These are phyloP conservation scores for Microdochium trichocladiopsis DNA, from an alignment of 2,329 filamentous ascomycete genomes.

Conservation along the genomic window DNA sequence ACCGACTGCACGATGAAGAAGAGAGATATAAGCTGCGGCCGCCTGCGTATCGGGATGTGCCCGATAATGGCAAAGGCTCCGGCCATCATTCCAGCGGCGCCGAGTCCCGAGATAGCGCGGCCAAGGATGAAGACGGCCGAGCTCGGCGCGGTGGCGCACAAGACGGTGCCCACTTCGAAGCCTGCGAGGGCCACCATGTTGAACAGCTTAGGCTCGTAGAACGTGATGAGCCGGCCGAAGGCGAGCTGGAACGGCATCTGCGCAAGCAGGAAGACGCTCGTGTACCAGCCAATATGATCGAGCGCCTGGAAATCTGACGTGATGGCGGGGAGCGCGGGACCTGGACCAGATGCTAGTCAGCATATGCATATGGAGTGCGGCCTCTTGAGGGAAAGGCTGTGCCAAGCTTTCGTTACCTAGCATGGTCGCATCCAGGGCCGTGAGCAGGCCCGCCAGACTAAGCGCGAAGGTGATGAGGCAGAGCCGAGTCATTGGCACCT, in stretches of 20 bases:
- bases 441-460: not conserved
- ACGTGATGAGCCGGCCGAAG: constrained; percentile 12
- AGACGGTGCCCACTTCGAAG: no score
- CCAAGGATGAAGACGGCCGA: no score
- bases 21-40: no score
- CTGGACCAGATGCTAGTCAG: not conserved
- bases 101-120: no score
- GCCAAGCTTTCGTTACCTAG: not conserved
- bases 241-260: constrained; percentile 21
- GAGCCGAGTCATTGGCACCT: not conserved
- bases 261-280: constrained; percentile 15
- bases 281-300: constrained; percentile 8
- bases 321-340: constrained; percentile 3
- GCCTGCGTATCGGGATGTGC: no score
- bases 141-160: no score
- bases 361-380: no score
- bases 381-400: not conserved
- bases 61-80: no score
- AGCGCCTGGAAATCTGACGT: constrained; percentile 8
- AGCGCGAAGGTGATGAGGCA: not conserved
- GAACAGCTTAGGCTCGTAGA: not conserved
- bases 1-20: no score
- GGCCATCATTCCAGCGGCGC: no score
- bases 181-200: no score
- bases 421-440: not conserved